Percentiles rank a stretch among this genome's conserved stretches.
phyloP scores from a whole-genome alignment of 768 basidiomycete species.

The Suillus americanus region DNA sequence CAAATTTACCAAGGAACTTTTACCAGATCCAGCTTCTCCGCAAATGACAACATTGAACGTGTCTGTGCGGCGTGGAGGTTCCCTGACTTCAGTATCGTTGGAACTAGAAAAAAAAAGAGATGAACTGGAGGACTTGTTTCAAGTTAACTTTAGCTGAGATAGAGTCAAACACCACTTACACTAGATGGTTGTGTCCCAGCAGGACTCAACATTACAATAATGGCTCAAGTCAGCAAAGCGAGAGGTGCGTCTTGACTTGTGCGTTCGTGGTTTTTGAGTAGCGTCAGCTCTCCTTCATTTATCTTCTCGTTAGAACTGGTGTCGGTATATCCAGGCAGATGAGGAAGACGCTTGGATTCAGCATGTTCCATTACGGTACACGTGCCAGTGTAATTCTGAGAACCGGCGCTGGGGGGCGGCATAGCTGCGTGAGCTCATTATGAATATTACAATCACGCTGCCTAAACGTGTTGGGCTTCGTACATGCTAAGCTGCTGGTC shows the following conservation, averaged over 20 bases:
- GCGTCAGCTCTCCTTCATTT: not conserved
- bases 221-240: not conserved
- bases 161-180: not conserved
- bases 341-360: not conserved
- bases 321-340: not conserved
- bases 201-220: not conserved
- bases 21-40: not conserved
- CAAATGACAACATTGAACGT: not conserved
- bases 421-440: not conserved
- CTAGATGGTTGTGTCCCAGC: not conserved
- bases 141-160: not conserved
- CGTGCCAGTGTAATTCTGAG: not conserved
- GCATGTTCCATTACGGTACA: not conserved
- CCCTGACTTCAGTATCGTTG: not conserved
- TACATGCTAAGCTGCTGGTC: no score
- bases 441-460: not conserved
- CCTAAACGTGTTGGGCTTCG: no score
- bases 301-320: not conserved
- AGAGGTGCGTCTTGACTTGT: not conserved
- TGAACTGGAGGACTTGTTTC: not conserved
- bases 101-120: not conserved
- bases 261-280: not conserved
- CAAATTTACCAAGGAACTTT: constrained; percentile 6
- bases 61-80: not conserved
- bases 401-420: not conserved